Conservation (phyloP, 2,329 filamentous ascomycete genomes). For the Beauveria sp. region DNA sequence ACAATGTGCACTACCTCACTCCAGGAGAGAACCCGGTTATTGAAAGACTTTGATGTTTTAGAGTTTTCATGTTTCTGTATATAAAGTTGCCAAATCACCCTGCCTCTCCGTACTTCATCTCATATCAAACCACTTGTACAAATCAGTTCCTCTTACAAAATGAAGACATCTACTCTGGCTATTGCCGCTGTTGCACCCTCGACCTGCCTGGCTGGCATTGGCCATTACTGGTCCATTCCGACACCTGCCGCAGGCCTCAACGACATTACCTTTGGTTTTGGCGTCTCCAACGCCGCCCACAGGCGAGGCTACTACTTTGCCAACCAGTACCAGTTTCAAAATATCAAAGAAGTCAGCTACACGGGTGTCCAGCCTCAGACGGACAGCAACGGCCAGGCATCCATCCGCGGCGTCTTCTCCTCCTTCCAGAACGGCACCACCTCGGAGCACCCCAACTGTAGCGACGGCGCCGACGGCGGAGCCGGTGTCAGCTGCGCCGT, state of each 20-base stretch:
- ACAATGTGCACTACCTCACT: not conserved
- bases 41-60: too few species aligned
- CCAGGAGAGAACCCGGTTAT: too few species aligned
- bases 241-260: not conserved
- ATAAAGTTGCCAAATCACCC: too few species aligned
- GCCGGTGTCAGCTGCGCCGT: conserved; percentile 19
- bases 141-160: not conserved
- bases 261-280: conserved; percentile 17
- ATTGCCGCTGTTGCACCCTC: not conserved
- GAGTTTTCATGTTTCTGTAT: too few species aligned
- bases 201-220: conserved; percentile 1
- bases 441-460: conserved; percentile 15
- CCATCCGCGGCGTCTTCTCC: conserved; percentile 18
- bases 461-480: conserved; percentile 19
- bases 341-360: conserved; percentile 12
- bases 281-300: conserved; percentile 15
- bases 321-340: conserved; percentile 16
- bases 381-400: conserved; percentile 11
- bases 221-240: not conserved
- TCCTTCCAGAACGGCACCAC: conserved; percentile 15
- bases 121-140: not conserved
- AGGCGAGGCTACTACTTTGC: conserved; percentile 18
- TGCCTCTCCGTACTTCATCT: not conserved
- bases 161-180: not conserved
- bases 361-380: conserved; percentile 16